Base-by-base conservation (phyloP, 2,329 filamentous ascomycete species). In the Mycosphaerella sp. region DNA sequence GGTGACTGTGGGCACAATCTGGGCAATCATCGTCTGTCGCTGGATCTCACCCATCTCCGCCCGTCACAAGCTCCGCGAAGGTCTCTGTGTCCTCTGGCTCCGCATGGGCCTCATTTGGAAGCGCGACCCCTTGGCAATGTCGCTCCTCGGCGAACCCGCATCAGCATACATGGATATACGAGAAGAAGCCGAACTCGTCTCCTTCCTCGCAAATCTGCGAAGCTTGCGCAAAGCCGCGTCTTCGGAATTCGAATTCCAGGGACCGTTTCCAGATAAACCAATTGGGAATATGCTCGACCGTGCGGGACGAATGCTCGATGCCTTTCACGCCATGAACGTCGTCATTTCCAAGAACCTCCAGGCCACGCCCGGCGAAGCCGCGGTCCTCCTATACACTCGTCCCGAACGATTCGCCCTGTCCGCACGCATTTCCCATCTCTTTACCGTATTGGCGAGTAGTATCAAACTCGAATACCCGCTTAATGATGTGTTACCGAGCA, bases 21-120 rank as follows among this genome's bases (percentile, higher is more conserved):
- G 92, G 91, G 93, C 91, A 36, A 82, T 98, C 56, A 80, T 97
- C 48, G 81, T 97, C 57, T 96, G 91, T 47, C 82, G 92, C 55
- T 67, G 95, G 47, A 84, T 98, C 59, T 97, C 91, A 89, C 93
- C 93, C 7, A 95, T 96, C 58, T 93, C 89, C 32, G 93, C 90
- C 1, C 81, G 93, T 42, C 79, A 80, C 59, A 95, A 95, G 72
- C 84, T 97, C 64, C 89, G 93, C 66, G 86, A 95, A 64, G 92
- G 92, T 1, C 78, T 96, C 9, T 88, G 89, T 29, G 78, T 95
- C n/a, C 76, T 98, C 10, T 97, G 93, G 81, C 78, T 98, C 6
- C 88, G 95, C 55, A 91, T 98, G 83, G 89, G 90, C 12, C 79
- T 98, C 34, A 91, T 97, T 60, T 98, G 93, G 93, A 95, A 92